These are phyloP conservation scores for Austroboletus niveus DNA, from an alignment of 1,284 basidiomycete genomes.

Conservation along the genomic window DNA sequence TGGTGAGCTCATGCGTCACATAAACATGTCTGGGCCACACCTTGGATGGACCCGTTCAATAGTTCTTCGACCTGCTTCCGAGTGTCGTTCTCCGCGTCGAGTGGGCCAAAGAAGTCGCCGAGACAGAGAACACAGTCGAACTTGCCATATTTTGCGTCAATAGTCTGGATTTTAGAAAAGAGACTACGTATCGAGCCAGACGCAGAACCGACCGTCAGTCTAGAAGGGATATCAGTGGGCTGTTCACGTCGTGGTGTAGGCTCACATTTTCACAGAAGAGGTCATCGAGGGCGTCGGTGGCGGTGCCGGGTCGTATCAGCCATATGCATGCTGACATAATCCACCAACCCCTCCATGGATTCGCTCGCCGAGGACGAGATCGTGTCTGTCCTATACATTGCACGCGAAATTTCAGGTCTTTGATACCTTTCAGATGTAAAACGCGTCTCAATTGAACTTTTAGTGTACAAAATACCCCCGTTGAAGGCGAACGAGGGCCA, in stretches of 20 bases:
- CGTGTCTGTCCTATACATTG: slow-evolving; percentile 83
- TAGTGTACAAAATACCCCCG: slow-evolving; percentile 82
- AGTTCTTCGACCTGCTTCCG: slow-evolving; percentile 58
- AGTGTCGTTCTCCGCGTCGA: slow-evolving; percentile 34
- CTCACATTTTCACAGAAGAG: slow-evolving; percentile 43
- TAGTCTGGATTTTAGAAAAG: slow-evolving; percentile 79
- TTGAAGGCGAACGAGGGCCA: slow-evolving; percentile 83
- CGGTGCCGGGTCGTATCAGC: not conserved
- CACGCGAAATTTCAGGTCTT: slow-evolving; percentile 79
- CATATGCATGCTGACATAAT: slow-evolving; percentile 27
- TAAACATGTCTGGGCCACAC: slow-evolving; percentile 35
- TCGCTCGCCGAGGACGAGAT: slow-evolving; percentile 64
- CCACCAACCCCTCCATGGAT: slow-evolving; percentile 39
- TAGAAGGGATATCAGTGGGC: slow-evolving; percentile 29
- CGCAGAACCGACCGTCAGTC: slow-evolving; percentile 85
- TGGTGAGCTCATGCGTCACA: slow-evolving; percentile 6
- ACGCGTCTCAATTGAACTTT: slow-evolving; percentile 21
- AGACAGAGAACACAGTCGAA: slow-evolving; percentile 87
- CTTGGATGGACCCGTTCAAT: slow-evolving; percentile 64
- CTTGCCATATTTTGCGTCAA: slow-evolving; percentile 92
- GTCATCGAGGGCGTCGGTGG: slow-evolving; percentile 3
- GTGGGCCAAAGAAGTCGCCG: slow-evolving; percentile 87
- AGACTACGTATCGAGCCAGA: slow-evolving; percentile 74
- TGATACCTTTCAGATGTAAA: slow-evolving; percentile 8
- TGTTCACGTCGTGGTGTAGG: slow-evolving; percentile 5